A percentile compares a stretch with the other conserved stretches of the same genome.
phyloP scores from a whole-genome alignment of 2,329 filamentous ascomycete genomes.

The Cadophora gregata region DNA sequence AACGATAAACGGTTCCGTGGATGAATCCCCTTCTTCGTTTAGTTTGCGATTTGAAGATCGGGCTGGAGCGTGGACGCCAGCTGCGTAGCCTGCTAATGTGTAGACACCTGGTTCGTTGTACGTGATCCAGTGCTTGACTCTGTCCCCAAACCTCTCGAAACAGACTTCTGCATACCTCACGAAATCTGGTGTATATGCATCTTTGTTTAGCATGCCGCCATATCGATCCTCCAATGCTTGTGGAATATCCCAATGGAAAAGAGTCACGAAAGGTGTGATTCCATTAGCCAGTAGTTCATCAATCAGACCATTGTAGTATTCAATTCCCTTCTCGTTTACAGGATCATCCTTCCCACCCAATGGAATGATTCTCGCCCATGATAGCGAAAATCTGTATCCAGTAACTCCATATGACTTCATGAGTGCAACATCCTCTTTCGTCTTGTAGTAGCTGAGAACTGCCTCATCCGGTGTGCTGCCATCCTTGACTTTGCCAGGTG shows the following conservation, averaged over 20 bases:
- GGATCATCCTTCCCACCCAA: constrained; percentile 80
- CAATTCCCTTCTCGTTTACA: constrained; percentile 76
- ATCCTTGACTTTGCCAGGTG: constrained; percentile 80
- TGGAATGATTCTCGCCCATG: constrained; percentile 83
- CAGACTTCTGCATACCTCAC: constrained; percentile 77
- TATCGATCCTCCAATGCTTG: constrained; percentile 81
- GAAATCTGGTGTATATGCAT: constrained; percentile 82
- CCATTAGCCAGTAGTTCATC: constrained; percentile 77
- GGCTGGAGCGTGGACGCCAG: constrained; percentile 80
- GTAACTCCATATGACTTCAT: constrained; percentile 74
- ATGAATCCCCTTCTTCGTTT: constrained; percentile 72
- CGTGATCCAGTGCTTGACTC: constrained; percentile 86
- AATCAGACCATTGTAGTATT: constrained; percentile 78
- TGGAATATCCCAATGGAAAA: constrained; percentile 88
- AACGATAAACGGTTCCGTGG: constrained; percentile 79
- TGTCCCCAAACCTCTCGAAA: constrained; percentile 70
- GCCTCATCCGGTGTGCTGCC: constrained; percentile 75
- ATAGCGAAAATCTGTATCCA: constrained; percentile 82
- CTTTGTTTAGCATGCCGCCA: constrained; percentile 77
- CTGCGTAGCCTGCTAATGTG: constrained; percentile 78
- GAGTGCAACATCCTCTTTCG: constrained; percentile 74
- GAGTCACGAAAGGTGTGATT: constrained; percentile 79
- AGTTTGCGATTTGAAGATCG: constrained; percentile 74
- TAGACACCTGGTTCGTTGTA: constrained; percentile 91
- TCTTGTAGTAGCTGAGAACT: constrained; percentile 85